phyloP scores from a whole-genome alignment of 192 early-diverging fungal genomes.

The Linnemannia elongata region DNA sequence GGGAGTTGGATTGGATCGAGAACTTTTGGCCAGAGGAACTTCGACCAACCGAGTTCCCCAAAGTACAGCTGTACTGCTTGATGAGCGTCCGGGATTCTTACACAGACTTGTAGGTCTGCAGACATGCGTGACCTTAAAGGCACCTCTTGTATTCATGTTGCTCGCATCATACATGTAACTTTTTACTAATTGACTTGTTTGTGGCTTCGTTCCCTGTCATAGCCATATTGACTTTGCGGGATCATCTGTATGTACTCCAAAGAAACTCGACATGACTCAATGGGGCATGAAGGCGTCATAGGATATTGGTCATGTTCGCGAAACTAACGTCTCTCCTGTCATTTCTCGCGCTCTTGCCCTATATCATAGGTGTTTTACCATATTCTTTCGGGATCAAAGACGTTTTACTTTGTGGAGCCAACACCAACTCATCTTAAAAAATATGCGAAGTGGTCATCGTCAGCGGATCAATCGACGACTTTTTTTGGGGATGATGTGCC shows the following conservation, averaged over 20 bases:
- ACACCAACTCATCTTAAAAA: slow-evolving; percentile 87
- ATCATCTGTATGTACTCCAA: slow-evolving; percentile 34
- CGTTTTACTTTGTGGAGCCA: slow-evolving; percentile 92
- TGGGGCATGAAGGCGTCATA: not conserved
- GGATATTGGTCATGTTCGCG: not conserved
- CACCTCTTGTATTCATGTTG: not conserved
- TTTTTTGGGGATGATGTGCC: slow-evolving; percentile 91
- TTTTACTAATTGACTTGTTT: not conserved
- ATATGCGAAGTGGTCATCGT: slow-evolving; percentile 91
- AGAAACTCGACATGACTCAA: not conserved
- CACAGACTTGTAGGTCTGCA: slow-evolving; percentile 80
- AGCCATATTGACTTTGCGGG: slow-evolving; percentile 75
- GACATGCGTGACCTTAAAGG: not conserved
- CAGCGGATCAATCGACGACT: slow-evolving; percentile 82
- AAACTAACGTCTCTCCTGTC: not conserved
- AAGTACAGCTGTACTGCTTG: slow-evolving; percentile 91
- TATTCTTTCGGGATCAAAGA: slow-evolving; percentile 85
- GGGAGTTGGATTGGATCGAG: slow-evolving; percentile 92
- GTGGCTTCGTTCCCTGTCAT: not conserved
- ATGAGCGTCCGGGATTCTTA: slow-evolving; percentile 95
- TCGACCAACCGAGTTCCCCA: slow-evolving; percentile 81
- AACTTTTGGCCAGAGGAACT: slow-evolving; percentile 83
- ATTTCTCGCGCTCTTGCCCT: slow-evolving; percentile 8
- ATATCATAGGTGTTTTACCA: slow-evolving; percentile 92
- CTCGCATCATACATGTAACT: not conserved